These are phyloP conservation scores for Epichloe gansuensis DNA, from an alignment of 2,329 filamentous ascomycete genomes.

Conservation along the genomic window DNA sequence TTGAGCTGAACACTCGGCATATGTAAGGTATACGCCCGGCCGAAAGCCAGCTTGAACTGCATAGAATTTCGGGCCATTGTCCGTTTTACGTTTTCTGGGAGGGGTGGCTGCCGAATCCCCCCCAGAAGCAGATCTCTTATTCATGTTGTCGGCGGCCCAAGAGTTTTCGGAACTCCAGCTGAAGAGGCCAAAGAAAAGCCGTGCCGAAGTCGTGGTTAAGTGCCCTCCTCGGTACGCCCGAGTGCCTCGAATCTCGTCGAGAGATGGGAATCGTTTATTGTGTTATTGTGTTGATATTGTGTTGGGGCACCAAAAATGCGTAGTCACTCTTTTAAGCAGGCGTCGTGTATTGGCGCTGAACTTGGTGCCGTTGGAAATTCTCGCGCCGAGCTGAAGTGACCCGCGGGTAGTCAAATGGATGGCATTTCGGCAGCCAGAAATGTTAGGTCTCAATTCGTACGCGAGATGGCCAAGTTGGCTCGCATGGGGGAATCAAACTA, in stretches of 20 bases:
- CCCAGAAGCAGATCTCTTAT: slow-evolving; percentile 16
- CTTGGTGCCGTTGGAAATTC: slow-evolving; percentile 11
- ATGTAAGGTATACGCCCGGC: slow-evolving; percentile 50
- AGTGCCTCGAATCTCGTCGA: not conserved
- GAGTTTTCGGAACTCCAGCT: not conserved
- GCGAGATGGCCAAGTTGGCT: not conserved
- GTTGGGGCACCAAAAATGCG: not conserved
- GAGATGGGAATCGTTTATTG: not conserved
- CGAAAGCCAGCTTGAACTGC: slow-evolving; percentile 43
- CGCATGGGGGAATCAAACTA: not conserved
- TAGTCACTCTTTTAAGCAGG: not conserved
- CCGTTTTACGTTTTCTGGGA: slow-evolving; percentile 36
- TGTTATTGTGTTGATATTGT: not conserved
- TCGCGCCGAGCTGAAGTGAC: slow-evolving; percentile 14
- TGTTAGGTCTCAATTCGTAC: not conserved
- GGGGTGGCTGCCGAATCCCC: slow-evolving; percentile 8
- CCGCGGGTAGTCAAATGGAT: slow-evolving; percentile 15
- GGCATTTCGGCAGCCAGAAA: slow-evolving; percentile 11
- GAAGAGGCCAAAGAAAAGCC: slow-evolving; percentile 13
- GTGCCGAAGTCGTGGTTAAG: not conserved
- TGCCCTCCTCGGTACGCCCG: not conserved
- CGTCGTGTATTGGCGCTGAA: slow-evolving; percentile 2
- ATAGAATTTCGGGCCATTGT: slow-evolving; percentile 44
- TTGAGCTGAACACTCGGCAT: slow-evolving; percentile 48
- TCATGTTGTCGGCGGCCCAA: slow-evolving; percentile 13